Base-by-base conservation (phyloP, 495 filamentous ascomycete genomes). In the Xylaria flabelliformis region DNA sequence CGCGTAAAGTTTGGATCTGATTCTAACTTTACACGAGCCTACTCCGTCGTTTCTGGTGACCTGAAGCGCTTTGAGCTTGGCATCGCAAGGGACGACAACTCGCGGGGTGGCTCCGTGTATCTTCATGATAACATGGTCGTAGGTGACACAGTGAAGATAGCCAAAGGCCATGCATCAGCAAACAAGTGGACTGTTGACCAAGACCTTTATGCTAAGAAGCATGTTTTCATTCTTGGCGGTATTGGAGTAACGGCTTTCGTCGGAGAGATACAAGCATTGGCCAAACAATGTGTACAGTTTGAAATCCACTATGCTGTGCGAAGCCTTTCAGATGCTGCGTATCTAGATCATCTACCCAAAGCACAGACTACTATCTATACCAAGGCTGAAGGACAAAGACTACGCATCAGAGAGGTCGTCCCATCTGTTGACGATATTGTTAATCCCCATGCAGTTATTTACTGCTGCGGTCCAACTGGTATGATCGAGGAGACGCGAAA, bases 61-160 rank as follows among this genome's bases (percentile, higher is more conserved):
- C 78, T 79, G 69, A 74, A 70, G 36, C 73, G 64, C 0, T 79
- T 84, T 55, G 74, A 79, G 70, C 76, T 84, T 13, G 81, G 82
- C 44, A 77, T 84, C n/a, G 80, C 81, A 10, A 75, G 73, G 50
- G 81, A 80, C 26, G 77, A 78, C 34, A 66, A 76, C 4, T 82
- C 80, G 29, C 78, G 82, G 26, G 82, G 82, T 1, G 82, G 82
- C 15, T 83, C 80, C 0, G 3, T 63, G 12, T 84, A 79, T 64
- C 58, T 84, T 0, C 80, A 83, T 48, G 74, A 83, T 9, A 56
- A 64, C 4, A 19, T 81, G 10, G 42, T 74, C 15, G 42, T 80
- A 51, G 79, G 83, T 77, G 73, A 88, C 76, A 75, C 88, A 77
- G 74, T 91, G 83, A 76, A 77, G 67, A 83, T 82, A 75, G 77